Percentiles rank a stretch among this genome's conserved stretches.
Evolutionary conservation across 2,329 filamentous ascomycete genomes (phyloP).

Genomic region (Malbranchea cinnamomea): DNA sequence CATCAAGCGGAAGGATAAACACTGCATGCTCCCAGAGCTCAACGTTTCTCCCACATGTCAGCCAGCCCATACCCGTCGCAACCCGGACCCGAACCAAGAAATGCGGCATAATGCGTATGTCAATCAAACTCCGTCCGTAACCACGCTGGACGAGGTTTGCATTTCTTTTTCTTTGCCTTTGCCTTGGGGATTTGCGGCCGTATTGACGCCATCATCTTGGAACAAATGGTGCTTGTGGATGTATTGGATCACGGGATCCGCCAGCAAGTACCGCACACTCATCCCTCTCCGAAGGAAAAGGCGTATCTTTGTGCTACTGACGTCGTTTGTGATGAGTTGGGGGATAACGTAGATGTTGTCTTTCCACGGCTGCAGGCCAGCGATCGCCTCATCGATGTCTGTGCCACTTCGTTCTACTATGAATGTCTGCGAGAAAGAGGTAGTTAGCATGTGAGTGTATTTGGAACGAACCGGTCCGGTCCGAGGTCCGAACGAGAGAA

Average conservation of each 20-base stretch:
- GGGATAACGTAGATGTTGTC: constrained; percentile 80
- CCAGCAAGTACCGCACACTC: constrained; percentile 65
- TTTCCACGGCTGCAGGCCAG: constrained; percentile 66
- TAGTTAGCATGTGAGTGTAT: neutral
- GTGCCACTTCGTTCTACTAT: constrained; percentile 80
- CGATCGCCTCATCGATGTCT: constrained; percentile 74
- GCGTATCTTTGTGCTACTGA: constrained; percentile 69
- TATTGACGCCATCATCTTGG: constrained; percentile 31
- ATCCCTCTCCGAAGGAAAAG: constrained; percentile 65
- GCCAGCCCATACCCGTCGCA: too few relatives aligned
- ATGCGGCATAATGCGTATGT: too few relatives aligned
- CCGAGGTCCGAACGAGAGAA: neutral
- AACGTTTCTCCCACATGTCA: too few relatives aligned
- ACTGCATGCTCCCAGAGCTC: too few relatives aligned
- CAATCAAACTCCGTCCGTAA: too few relatives aligned
- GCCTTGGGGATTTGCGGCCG: neutral
- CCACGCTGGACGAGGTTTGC: too few relatives aligned
- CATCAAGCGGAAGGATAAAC: too few relatives aligned
- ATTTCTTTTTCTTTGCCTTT: too few relatives aligned
- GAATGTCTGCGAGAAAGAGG: constrained; percentile 38
- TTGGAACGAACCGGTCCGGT: neutral
- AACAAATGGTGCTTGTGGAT: constrained; percentile 55
- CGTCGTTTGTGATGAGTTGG: constrained; percentile 74
- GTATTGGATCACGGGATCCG: constrained; percentile 59
- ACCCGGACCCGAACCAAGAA: too few relatives aligned